Evolutionary conservation across 2,329 filamentous ascomycete genomes (phyloP).

Genomic region (Cytospora schulzeri): DNA sequence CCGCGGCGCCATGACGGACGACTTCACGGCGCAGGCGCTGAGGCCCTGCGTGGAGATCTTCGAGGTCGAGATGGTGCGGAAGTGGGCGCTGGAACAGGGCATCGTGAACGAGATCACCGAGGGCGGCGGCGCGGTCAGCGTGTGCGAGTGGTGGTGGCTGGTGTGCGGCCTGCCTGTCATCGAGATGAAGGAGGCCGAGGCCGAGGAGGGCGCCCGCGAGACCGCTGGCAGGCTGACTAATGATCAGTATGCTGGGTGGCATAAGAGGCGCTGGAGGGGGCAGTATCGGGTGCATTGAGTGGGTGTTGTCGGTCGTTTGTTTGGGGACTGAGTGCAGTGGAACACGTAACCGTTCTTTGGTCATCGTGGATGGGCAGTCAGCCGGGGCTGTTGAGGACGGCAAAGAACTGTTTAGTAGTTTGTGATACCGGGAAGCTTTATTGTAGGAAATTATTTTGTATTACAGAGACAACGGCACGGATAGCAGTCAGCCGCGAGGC

Average conservation of each 20-base stretch:
- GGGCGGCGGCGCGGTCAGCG: slow-evolving; percentile 34
- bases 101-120: slow-evolving; percentile 48
- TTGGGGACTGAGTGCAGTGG: neutral
- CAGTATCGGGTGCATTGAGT: slow-evolving; percentile 21
- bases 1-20: slow-evolving; percentile 57
- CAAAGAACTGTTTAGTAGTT: neutral
- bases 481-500: neutral
- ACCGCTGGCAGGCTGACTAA: slow-evolving; percentile 6
- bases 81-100: slow-evolving; percentile 60
- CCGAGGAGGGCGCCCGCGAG: neutral
- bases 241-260: slow-evolving; percentile 23
- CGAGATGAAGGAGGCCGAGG: slow-evolving; percentile 6
- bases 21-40: slow-evolving; percentile 57
- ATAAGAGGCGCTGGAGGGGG: slow-evolving; percentile 20
- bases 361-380: neutral
- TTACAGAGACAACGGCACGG: neutral
- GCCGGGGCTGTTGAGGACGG: neutral
- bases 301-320: neutral
- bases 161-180: slow-evolving; percentile 45
- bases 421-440: neutral
- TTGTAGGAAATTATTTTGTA: neutral
- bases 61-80: slow-evolving; percentile 60
- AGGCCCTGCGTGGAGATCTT: slow-evolving; percentile 63
- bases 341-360: neutral
- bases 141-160: slow-evolving; percentile 71